These are phyloP conservation scores for Cladosporium halotolerans DNA, from an alignment of 2,329 filamentous ascomycete species.

Conservation along the genomic window DNA sequence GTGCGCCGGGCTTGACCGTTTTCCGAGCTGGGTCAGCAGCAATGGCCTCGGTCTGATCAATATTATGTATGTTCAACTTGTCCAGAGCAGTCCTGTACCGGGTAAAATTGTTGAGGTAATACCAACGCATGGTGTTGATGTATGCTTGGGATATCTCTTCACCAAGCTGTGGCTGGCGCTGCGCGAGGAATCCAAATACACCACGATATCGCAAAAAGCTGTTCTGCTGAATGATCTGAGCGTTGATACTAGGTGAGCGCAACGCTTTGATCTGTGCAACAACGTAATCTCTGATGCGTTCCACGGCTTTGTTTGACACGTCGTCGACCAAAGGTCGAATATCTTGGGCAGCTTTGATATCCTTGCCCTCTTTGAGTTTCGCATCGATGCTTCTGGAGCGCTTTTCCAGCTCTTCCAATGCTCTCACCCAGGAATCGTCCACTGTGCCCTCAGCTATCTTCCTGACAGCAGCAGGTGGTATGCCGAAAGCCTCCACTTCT, in stretches of 20 bases:
- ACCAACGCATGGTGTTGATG: constrained; percentile 98
- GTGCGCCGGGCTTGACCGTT: constrained; percentile 19
- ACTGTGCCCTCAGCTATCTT: constrained; percentile 84
- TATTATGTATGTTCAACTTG: constrained; percentile 73
- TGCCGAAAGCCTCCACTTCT: constrained; percentile 82
- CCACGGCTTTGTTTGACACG: constrained; percentile 79
- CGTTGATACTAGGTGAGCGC: constrained; percentile 91
- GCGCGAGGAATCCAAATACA: constrained; percentile 75
- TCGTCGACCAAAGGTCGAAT: constrained; percentile 79
- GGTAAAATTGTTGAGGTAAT: constrained; percentile 85
- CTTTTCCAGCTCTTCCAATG: constrained; percentile 76
- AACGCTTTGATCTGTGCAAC: constrained; percentile 92
- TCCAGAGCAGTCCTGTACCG: constrained; percentile 79
- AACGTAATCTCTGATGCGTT: constrained; percentile 88
- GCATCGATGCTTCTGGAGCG: constrained; percentile 66
- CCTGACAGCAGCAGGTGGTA: constrained; percentile 75
- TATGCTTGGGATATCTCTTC: constrained; percentile 91
- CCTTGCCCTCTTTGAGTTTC: constrained; percentile 53
- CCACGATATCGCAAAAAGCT: constrained; percentile 85
- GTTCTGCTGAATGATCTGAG: constrained; percentile 92
- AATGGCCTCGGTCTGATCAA: constrained; percentile 79
- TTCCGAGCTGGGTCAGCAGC: constrained; percentile 54
- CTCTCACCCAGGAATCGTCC: constrained; percentile 81
- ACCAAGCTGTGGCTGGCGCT: constrained; percentile 73
- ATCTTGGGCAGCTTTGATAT: constrained; percentile 73